Evolutionary conservation across 345 rosid genomes (phyloP), one percentile per base, ranked within the genome.

Genomic region (Populus simonii): DNA sequence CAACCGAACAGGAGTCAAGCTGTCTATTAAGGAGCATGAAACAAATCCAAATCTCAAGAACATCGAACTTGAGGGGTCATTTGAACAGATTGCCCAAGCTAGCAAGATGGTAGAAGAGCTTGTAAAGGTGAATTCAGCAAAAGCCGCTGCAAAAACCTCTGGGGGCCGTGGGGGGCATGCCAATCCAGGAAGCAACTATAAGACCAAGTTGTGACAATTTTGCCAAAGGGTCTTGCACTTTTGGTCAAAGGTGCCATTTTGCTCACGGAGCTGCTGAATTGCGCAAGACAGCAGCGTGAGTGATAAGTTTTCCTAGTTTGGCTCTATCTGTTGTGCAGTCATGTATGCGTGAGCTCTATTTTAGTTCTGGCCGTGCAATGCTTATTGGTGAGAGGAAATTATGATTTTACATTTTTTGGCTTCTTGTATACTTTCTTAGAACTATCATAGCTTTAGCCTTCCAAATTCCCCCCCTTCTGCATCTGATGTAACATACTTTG

Each of bases 181-280:
- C 43, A 80, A 84, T 76, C 86, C 84, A 0, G 84, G 88, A 74
- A 84, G 81, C 85, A 93, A 93, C 91, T 92, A 29, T 76, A 96
- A 92, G 84, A 96, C 97, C 1, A 96, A 92, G 87, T 57, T 96
- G 2, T 45, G 97, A 90, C 51, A 93, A 92, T 66, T 93, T 87
- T 72, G 36, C 89, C 0, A 91, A 94, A 73, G 98, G 98, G 63
- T 83, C 83, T 74, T 96, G 99, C 86, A 91, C 87, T 69, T 96
- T 93, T 66, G 98, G 98, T 35, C 92, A 91, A 29, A 89, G 91
- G 82, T 96, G 99, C 72, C 94, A 93, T 89, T 94, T 94, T 81
- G 98, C 97, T 38, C 98, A 93, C n/a, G 97, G 98, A 2, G 89
- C 92, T 70, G 90, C 89, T 0, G 98, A 94, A 81, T 73, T 94